phyloP scores from a whole-genome alignment of 345 rosid species.

The Balakata baccata region DNA sequence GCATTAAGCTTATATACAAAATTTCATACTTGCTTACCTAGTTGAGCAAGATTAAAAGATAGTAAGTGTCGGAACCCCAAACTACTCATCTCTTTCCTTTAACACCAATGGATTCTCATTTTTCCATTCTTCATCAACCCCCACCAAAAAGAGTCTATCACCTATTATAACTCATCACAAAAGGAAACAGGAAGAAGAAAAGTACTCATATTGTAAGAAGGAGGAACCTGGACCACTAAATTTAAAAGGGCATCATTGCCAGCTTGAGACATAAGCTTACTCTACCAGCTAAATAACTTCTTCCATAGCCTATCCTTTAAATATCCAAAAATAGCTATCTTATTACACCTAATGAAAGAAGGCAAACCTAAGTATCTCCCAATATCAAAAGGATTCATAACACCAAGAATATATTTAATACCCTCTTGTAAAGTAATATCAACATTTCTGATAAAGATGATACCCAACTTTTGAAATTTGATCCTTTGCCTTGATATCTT shows the following conservation, averaged over 20 bases:
- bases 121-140: neutral
- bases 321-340: neutral
- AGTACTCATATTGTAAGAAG: neutral
- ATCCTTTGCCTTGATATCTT: neutral
- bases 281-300: neutral
- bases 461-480: neutral
- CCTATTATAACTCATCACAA: neutral
- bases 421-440: too few species aligned
- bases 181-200: neutral
- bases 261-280: neutral
- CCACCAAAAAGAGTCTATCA: neutral
- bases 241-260: neutral
- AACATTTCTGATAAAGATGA: neutral
- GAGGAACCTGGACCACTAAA: neutral
- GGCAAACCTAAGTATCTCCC: neutral
- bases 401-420: too few species aligned
- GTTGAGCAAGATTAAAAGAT: too few species aligned
- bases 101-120: neutral
- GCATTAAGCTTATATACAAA: too few species aligned
- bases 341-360: neutral
- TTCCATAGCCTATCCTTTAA: neutral
- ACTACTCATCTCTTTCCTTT: too few species aligned
- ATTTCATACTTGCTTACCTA: too few species aligned
- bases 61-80: too few species aligned
- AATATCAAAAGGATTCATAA: neutral